Evolutionary conservation across 192 early-diverging fungal genomes (phyloP), one percentile per base, ranked within the genome.

Genomic region (Rhizophlyctis rosea): DNA sequence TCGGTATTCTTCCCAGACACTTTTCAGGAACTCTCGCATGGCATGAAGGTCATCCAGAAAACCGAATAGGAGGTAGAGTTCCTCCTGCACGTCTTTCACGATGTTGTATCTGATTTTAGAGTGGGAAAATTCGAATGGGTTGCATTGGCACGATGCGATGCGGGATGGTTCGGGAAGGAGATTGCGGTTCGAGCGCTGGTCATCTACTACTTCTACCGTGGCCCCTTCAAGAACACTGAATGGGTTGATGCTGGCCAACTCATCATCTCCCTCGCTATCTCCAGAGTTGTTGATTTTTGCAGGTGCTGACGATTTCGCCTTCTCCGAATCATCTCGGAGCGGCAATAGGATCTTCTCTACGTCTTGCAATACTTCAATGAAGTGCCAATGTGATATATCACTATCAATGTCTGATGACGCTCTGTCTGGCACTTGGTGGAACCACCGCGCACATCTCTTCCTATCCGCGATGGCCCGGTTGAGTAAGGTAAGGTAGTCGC

Each of bases 1-100:
- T 2, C 29, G 5, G 47, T 25, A 61, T 4, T 48, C 59, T 2
- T 2, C 21, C 59, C 59, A 61, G 2, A 33, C 30, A 1, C 50
- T 28, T 28, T 61, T 39, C 24, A 61, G 13, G 32, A 61, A 61
- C 36, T 5, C 23, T 2, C 59, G 59, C 28, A 61, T 61, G 30
- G 47, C 50, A 48, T 47, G 2, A 2, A 61, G 23, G 23, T 61
- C 59, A 13, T 49, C 2, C 25, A 61, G 50, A 2, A 61, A 28
- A 23, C 59, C 25, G 27, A 30, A 61, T 9, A 61, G 1, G 3
- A 21, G 28, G 27, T 49, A 61, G 28, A 61, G 3, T 13, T 49
- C 44, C 27, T 48, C 59, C 9, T 16, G 4, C 2, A 2, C 9
- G 23, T 61, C 59, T 2, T 61, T 23, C 31, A 49, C 59, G 14